Evolutionary conservation across 345 rosid species (phyloP), one percentile per base, ranked within the genome.

Genomic region (Salix exigua): DNA sequence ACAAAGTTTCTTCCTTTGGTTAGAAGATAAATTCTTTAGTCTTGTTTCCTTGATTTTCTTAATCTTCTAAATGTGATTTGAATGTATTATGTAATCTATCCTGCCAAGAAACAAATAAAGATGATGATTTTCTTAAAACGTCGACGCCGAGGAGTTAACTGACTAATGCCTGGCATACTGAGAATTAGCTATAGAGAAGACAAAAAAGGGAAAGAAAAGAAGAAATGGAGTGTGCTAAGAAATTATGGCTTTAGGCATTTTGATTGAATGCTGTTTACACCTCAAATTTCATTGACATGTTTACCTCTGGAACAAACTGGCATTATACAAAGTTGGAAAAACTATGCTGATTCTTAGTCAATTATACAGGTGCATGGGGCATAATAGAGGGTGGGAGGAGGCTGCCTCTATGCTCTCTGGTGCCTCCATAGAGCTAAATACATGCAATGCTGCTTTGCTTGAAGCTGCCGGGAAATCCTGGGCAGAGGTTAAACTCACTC

Each of bases 361-460:
- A 7, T 31, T 21, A 30, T 51, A 14, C 84, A 95, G 97, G 99
- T 95, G 99, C 80, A 93, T 93, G 99, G 97, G 98, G 69, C 99
- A 95, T 81, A 95, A 95, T 80, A 90, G 89, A 68, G 98, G 99
- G 28, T 95, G 99, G 99, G 99, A 95, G 85, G 99, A 95, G 83
- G 99, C 98, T 12, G 98, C 99, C 33, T 95, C 97, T 25, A 79
- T 90, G 89, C 84, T 95, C 71, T 77, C 89, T 28, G 99, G 97
- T 71, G 88, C 88, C 72, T 85, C 89, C 18, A 73, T 95, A 40
- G 93, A 91, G 84, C 83, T 95, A 76, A 88, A 95, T 85, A 88
- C 99, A 7, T 91, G 99, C 86, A 93, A 95, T 83, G 98, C 99
- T 82, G 99, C 99, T 81, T 88, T 95, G 87, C 98, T 95, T 76